Conservation (phyloP, 345 rosid genomes). For the Kandelia obovata region DNA sequence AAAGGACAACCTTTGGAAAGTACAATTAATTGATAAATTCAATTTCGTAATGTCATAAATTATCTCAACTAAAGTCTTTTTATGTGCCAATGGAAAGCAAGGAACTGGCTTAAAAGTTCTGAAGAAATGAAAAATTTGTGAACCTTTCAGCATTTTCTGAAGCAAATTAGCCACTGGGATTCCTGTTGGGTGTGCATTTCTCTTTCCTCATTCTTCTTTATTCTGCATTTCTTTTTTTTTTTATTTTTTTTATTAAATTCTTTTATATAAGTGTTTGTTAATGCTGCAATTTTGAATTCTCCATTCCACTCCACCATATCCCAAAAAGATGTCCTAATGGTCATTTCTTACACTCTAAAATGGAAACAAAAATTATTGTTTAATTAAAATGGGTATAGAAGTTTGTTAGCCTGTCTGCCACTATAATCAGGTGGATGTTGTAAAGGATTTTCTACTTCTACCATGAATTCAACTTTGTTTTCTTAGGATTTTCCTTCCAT, state of each 20-base stretch:
- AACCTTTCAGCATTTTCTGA: constrained; percentile 5
- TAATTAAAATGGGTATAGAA: neutral
- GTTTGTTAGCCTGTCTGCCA: neutral
- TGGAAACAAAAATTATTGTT: no score
- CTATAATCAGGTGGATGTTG: neutral
- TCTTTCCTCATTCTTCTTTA: constrained; percentile 7
- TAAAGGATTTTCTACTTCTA: neutral
- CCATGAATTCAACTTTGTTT: no score
- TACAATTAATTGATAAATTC: constrained; percentile 1
- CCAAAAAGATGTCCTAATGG: no score
- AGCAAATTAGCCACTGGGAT: constrained; percentile 10
- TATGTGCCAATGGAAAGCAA: neutral
- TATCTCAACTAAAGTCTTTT: neutral
- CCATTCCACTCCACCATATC: no score
- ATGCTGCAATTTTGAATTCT: neutral
- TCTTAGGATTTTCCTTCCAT: no score
- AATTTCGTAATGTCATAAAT: neutral
- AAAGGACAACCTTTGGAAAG: constrained; percentile 10
- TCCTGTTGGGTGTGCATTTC: neutral
- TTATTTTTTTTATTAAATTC: neutral
- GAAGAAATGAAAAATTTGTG: neutral
- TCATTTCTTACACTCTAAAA: no score
- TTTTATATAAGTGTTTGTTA: neutral
- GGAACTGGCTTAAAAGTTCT: neutral
- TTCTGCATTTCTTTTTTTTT: neutral